Conservation (phyloP, 352 stramenopile genomes). For the Phytophthora meadii region DNA sequence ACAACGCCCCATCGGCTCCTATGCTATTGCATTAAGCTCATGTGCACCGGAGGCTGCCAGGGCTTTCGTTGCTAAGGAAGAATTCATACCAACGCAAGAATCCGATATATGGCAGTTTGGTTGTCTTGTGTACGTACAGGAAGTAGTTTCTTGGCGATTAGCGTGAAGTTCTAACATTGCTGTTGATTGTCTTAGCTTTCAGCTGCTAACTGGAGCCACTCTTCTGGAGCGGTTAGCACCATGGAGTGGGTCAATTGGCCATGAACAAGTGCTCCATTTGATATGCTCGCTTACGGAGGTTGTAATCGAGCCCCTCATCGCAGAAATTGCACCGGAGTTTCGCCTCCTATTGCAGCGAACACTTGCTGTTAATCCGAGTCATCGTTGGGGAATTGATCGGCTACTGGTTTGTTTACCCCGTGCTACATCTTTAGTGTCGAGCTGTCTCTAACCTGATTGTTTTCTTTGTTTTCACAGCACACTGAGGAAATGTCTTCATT, state of each 20-base stretch:
- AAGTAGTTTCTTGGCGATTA: neutral
- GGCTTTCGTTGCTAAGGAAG: conserved; percentile 48
- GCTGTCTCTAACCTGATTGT: neutral
- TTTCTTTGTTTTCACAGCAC: conserved; percentile 8
- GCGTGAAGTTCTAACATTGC: neutral
- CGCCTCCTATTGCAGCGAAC: conserved; percentile 52
- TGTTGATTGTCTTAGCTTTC: conserved; percentile 41
- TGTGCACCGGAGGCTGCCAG: conserved; percentile 64
- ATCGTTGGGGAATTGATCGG: conserved; percentile 59
- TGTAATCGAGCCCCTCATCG: conserved; percentile 49
- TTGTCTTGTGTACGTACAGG: conserved; percentile 62
- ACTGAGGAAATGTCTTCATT: conserved; percentile 10
- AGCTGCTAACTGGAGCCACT: conserved; percentile 52
- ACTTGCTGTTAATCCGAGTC: conserved; percentile 48
- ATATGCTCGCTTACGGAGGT: conserved; percentile 63
- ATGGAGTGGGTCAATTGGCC: conserved; percentile 45
- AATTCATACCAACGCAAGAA: conserved; percentile 49
- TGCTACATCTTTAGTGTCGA: neutral
- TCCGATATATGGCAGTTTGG: conserved; percentile 84
- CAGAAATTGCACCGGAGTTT: conserved; percentile 37
- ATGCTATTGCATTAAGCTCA: conserved; percentile 32
- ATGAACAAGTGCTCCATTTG: conserved; percentile 56
- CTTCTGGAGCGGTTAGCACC: conserved; percentile 55
- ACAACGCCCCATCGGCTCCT: conserved; percentile 32
- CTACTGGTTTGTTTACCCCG: conserved; percentile 41